phyloP scores from a whole-genome alignment of 2,329 filamentous ascomycete species.

The Aphanocladium album region DNA sequence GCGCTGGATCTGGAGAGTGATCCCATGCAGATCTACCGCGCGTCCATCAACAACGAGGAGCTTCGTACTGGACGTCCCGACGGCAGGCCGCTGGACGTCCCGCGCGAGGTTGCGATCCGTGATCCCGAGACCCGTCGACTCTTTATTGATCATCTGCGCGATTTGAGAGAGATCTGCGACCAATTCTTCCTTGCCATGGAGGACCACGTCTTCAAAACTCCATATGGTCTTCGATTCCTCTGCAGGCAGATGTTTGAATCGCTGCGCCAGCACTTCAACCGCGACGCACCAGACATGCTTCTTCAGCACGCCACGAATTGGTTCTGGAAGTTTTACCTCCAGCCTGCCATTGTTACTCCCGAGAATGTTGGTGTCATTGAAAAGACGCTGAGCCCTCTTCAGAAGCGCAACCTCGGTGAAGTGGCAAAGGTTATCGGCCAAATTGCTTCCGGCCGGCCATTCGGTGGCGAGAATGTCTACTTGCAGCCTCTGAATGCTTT shows the following conservation, averaged over 20 bases:
- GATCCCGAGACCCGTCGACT: conserved; percentile 87
- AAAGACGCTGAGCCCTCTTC: conserved; percentile 78
- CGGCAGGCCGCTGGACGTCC: conserved; percentile 74
- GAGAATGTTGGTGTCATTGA: conserved; percentile 93
- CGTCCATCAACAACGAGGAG: conserved; percentile 95
- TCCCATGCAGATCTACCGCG: conserved; percentile 93
- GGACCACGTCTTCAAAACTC: conserved; percentile 80
- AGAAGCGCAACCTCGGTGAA: conserved; percentile 87
- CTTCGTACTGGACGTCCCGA: conserved; percentile 84
- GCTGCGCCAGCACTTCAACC: conserved; percentile 70
- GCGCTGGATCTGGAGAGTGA: conserved; percentile 92
- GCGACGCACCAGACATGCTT: conserved; percentile 70
- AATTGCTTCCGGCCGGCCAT: conserved; percentile 79
- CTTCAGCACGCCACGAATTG: conserved; percentile 84
- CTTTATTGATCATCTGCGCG: conserved; percentile 91
- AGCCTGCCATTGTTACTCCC: conserved; percentile 81
- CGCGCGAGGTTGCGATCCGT: conserved; percentile 89
- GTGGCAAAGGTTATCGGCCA: conserved; percentile 90
- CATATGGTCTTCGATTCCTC: conserved; percentile 86
- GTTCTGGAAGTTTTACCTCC: conserved; percentile 91
- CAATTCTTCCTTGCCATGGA: conserved; percentile 81
- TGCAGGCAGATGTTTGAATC: conserved; percentile 80
- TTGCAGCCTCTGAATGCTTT: conserved; percentile 93
- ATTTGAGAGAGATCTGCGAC: conserved; percentile 89
- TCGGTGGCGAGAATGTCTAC: conserved; percentile 93